phyloP scores from a whole-genome alignment of 1,284 basidiomycete genomes.

The Coniophora puteana region DNA sequence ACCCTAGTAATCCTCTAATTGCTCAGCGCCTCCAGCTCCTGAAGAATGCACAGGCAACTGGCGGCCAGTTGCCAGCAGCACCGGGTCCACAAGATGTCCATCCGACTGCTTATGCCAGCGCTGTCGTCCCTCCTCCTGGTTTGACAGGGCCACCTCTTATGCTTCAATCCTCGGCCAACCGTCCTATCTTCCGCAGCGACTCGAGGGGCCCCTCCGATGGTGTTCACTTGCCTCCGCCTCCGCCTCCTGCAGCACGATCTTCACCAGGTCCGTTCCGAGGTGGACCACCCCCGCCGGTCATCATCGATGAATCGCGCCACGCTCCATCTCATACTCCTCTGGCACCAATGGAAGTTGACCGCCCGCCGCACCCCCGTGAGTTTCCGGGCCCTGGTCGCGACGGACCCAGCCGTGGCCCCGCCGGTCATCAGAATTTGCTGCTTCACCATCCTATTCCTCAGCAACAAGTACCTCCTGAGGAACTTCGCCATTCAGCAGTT shows the following conservation, averaged over 20 bases:
- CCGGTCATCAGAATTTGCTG: conserved; percentile 50
- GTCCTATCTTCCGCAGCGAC: conserved; percentile 61
- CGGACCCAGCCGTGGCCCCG: conserved; percentile 40
- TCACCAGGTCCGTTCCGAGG: conserved; percentile 72
- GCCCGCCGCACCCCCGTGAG: conserved; percentile 55
- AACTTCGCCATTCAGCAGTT: conserved; percentile 38
- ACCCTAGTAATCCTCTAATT: conserved; percentile 78
- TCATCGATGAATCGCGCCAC: conserved; percentile 67
- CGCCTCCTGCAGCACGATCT: conserved; percentile 40
- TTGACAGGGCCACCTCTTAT: conserved; percentile 61
- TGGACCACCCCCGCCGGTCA: conserved; percentile 73
- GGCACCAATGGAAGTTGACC: conserved; percentile 82
- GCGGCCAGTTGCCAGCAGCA: conserved; percentile 73
- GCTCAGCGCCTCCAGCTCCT: conserved; percentile 75
- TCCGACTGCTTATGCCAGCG: conserved; percentile 86
- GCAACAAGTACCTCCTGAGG: conserved; percentile 43
- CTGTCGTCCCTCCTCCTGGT: conserved; percentile 63
- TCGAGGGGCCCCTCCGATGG: conserved; percentile 52
- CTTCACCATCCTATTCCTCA: conserved; percentile 67
- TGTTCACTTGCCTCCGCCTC: conserved; percentile 54
- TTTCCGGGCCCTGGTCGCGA: conserved; percentile 47
- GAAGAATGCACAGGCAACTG: conserved; percentile 79
- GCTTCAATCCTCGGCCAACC: conserved; percentile 47
- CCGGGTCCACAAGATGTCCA: conserved; percentile 94
- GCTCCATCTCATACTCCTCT: conserved; percentile 64